Evolutionary conservation across 2,329 filamentous ascomycete species (phyloP).

Genomic region (Zelopaecilomyces penicillatus): DNA sequence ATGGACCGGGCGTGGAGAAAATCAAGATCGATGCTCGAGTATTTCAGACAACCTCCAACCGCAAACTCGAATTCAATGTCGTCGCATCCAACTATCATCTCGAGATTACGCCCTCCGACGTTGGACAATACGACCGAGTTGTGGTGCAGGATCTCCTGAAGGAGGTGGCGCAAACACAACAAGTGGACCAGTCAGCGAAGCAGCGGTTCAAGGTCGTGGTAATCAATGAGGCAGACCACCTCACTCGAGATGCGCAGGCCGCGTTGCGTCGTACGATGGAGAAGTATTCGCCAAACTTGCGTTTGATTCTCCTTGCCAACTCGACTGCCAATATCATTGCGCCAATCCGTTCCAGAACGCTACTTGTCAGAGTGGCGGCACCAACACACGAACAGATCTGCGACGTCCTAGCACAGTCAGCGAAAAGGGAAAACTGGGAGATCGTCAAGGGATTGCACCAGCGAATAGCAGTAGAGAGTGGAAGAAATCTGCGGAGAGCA

Average conservation of each 20-base stretch:
- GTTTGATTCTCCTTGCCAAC: conserved; percentile 87
- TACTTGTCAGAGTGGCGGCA: conserved; percentile 85
- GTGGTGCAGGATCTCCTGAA: conserved; percentile 94
- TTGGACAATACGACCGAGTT: conserved; percentile 92
- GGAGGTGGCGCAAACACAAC: conserved; percentile 96
- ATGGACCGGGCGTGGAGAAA: conserved; percentile 95
- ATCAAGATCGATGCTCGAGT: conserved; percentile 98
- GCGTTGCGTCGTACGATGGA: conserved; percentile 95
- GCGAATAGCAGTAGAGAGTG: conserved; percentile 83
- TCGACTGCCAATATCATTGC: conserved; percentile 98
- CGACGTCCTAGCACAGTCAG: conserved; percentile 58
- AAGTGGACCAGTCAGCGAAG: conserved; percentile 86
- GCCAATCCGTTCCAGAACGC: conserved; percentile 86
- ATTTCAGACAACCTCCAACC: conserved; percentile 90
- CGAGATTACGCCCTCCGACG: conserved; percentile 95
- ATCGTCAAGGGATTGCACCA: conserved; percentile 66
- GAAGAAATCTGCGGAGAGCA: conserved; percentile 80
- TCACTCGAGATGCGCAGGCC: conserved; percentile 90
- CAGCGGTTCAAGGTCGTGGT: conserved; percentile 98
- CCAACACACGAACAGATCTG: conserved; percentile 82
- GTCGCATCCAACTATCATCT: conserved; percentile 95
- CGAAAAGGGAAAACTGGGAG: conserved; percentile 79
- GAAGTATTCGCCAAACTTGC: conserved; percentile 93
- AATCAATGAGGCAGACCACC: conserved; percentile 95
- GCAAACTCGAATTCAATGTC: conserved; percentile 99